Evolutionary conservation across 2,329 filamentous ascomycete genomes (phyloP), one percentile per base, ranked within the genome.

Genomic region (Claviceps arundinis): DNA sequence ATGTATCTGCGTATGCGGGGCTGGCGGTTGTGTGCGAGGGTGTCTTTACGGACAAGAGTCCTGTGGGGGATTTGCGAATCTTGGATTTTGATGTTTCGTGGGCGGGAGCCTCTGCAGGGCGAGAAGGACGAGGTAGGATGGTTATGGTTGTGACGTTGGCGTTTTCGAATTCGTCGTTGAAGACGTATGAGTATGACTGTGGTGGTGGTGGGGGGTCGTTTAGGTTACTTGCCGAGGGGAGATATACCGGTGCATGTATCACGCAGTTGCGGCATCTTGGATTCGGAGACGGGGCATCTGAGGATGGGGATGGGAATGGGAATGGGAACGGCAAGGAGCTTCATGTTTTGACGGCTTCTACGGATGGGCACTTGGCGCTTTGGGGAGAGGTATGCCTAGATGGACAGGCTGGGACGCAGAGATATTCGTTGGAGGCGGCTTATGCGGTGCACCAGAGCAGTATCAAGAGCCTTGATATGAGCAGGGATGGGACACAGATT

Each of bases 101-200:
- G 43, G 24, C n/a, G 43, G 24, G 19, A 22, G 14, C 4, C 6
- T 1, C 4, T 14, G 11, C 0, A 7, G n/a, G 40, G 5, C n/a
- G 40, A 42, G 7, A 11, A n/a, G 11, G 22, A 8, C 53, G 50
- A 51, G 55, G 4, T 59, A 57, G 2, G 57, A 55, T 17, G 56
- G 50, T 34, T 57, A 55, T 17, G 56, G 50, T 34, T 57, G 61
- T 80, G 2, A 73, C 80, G 0, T 76, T 95, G 69, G 84, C 78
- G 0, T 83, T 93, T 59, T 96, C 91, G 0, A 91, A 96, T 67
- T 96, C 91, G 0, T 81, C 77, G 2, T 65, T 95, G 43, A 84
- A 82, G 60, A 75, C 71, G 1, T 84, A 82, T 57, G 57, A 63
- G 14, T 84, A 80, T 57, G 66, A 64, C 1, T 57, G 59, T 17